Conservation (phyloP, 2,329 filamentous ascomycete species). For the Phyllosticta citrichinensis region DNA sequence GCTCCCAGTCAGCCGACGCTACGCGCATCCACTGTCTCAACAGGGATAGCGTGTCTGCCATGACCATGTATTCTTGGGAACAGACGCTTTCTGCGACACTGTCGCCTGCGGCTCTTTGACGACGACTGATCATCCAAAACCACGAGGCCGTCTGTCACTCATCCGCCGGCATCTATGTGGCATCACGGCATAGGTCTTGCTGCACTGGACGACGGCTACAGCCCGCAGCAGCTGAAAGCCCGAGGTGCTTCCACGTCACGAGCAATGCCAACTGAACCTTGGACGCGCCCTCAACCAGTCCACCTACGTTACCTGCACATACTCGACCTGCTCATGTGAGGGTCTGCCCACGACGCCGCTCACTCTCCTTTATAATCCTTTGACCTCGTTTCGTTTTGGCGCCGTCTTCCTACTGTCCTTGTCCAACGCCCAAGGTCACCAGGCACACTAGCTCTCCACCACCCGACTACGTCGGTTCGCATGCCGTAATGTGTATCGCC, state of each 20-base stretch:
- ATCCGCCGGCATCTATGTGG: background rate
- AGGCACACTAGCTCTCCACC: background rate
- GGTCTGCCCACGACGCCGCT: background rate
- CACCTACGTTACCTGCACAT: background rate
- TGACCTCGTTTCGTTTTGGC: background rate
- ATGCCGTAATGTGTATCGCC: constrained; percentile 38
- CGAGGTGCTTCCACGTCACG: background rate
- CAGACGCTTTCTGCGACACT: background rate
- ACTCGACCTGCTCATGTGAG: background rate
- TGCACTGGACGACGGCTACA: background rate
- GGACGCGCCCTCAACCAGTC: no score
- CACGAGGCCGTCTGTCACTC: background rate
- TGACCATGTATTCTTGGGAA: background rate
- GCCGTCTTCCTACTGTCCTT: background rate
- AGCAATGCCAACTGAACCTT: background rate
- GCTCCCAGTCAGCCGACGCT: constrained; percentile 1
- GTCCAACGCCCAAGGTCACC: background rate
- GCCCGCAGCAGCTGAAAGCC: background rate
- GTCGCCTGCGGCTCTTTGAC: background rate
- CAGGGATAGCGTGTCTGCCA: background rate
- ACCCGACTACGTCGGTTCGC: background rate
- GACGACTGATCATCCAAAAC: background rate
- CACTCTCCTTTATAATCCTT: background rate
- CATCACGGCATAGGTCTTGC: background rate
- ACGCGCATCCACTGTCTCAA: background rate